Conservation (phyloP, 331 rosid species). For the Quercus phellos region DNA sequence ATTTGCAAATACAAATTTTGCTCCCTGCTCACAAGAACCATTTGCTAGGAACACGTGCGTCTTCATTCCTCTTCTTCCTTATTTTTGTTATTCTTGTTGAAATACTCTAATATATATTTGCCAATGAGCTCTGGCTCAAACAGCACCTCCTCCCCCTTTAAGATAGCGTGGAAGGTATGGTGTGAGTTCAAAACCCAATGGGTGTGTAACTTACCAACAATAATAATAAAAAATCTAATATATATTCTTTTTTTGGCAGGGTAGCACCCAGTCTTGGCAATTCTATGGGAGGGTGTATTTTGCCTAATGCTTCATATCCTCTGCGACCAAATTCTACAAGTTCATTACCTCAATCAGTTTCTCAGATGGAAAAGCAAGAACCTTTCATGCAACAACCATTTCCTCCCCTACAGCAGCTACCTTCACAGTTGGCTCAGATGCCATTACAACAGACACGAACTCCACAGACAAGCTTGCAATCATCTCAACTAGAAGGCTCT, state of each 20-base stretch:
- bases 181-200: too few species aligned
- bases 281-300: constrained; percentile 40
- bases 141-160: not conserved
- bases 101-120: constrained; percentile 4
- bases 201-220: too few species aligned
- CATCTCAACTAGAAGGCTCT: constrained; percentile 41
- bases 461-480: constrained; percentile 30
- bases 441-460: constrained; percentile 39
- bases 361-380: constrained; percentile 54
- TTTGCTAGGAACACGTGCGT: constrained; percentile 46
- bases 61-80: constrained; percentile 11
- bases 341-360: constrained; percentile 43
- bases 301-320: constrained; percentile 49
- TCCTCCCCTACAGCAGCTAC: constrained; percentile 38
- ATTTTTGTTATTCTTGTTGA: constrained; percentile 2
- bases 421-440: constrained; percentile 44
- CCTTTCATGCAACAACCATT: constrained; percentile 47
- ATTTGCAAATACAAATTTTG: constrained; percentile 29
- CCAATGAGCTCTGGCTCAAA: not conserved
- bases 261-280: constrained; percentile 41
- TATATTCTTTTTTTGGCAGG: constrained; percentile 41
- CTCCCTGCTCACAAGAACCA: constrained; percentile 50
- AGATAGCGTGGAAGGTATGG: too few species aligned
- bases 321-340: constrained; percentile 35
- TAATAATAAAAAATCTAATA: too few species aligned